phyloP scores from a whole-genome alignment of 2,329 filamentous ascomycete species.

The Macroventuria anomochaeta region DNA sequence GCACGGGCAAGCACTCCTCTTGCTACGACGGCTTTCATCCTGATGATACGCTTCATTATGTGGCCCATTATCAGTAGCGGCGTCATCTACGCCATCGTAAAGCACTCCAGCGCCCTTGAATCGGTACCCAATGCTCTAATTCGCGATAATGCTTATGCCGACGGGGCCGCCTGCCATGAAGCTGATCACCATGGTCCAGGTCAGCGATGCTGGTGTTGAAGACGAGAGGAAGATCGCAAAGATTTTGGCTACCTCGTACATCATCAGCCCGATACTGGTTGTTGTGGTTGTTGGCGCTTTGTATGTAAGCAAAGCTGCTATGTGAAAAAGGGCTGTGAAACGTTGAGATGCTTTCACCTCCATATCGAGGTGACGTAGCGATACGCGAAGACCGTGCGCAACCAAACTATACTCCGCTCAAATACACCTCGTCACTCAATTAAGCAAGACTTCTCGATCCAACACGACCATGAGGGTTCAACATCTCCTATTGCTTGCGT shows the following conservation, averaged over 20 bases:
- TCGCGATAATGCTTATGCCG: slow-evolving; percentile 66
- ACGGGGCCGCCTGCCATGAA: slow-evolving; percentile 62
- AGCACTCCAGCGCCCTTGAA: slow-evolving; percentile 55
- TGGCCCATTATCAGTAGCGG: slow-evolving; percentile 52
- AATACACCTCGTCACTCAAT: background rate
- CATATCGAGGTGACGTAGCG: background rate
- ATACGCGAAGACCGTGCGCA: background rate
- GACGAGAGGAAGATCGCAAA: slow-evolving; percentile 61
- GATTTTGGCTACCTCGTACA: slow-evolving; percentile 51
- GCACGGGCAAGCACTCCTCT: slow-evolving; percentile 14
- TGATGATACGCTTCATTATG: slow-evolving; percentile 35
- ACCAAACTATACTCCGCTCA: background rate
- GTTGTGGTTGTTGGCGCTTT: slow-evolving; percentile 43
- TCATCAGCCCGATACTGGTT: slow-evolving; percentile 39
- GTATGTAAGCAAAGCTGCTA: slow-evolving; percentile 35
- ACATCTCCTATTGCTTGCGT: background rate
- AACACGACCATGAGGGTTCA: background rate
- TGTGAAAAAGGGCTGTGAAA: slow-evolving; percentile 10
- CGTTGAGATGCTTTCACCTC: background rate
- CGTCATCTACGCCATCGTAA: slow-evolving; percentile 61
- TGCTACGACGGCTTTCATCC: slow-evolving; percentile 33
- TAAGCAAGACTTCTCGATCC: background rate
- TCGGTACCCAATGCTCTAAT: slow-evolving; percentile 70
- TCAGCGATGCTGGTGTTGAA: slow-evolving; percentile 50
- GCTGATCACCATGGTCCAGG: slow-evolving; percentile 59